Conservation (phyloP, 2,329 filamentous ascomycete species). For the Colletotrichum destructivum region DNA sequence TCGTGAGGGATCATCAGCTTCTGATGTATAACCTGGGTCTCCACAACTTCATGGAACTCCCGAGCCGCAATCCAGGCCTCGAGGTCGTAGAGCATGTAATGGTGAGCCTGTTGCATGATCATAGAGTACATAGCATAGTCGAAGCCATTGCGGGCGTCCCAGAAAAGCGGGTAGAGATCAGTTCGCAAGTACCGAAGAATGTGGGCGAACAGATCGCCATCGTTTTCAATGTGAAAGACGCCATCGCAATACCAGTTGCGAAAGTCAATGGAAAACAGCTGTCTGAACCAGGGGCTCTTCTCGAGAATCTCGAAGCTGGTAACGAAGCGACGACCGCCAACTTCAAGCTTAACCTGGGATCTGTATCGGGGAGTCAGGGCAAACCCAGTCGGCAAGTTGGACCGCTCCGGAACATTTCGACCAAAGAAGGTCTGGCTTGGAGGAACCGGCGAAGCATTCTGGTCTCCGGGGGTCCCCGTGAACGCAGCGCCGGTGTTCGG, state of each 20-base stretch:
- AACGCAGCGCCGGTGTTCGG: neutral
- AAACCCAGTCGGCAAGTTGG: constrained; percentile 1
- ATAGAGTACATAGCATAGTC: constrained; percentile 53
- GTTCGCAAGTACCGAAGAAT: constrained; percentile 54
- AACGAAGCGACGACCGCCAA: constrained; percentile 42
- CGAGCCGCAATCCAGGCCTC: constrained; percentile 46
- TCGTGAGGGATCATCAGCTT: constrained; percentile 13
- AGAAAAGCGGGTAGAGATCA: constrained; percentile 54
- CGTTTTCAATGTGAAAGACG: constrained; percentile 52
- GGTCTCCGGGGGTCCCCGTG: neutral
- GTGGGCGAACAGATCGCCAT: constrained; percentile 54
- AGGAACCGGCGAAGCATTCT: neutral
- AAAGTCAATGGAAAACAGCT: constrained; percentile 33
- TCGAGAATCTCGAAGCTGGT: constrained; percentile 37
- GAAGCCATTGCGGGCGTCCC: constrained; percentile 48
- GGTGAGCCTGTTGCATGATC: constrained; percentile 52
- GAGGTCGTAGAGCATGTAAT: constrained; percentile 49
- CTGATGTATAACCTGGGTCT: constrained; percentile 28
- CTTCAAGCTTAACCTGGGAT: constrained; percentile 35
- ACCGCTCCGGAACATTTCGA: neutral
- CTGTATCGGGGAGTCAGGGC: constrained; percentile 17
- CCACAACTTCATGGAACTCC: constrained; percentile 43
- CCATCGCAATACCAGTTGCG: constrained; percentile 30
- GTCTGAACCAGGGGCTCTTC: constrained; percentile 33
- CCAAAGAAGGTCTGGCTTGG: neutral